Conservation (phyloP, 805 yeast species). For the Candida fluviatilis region DNA sequence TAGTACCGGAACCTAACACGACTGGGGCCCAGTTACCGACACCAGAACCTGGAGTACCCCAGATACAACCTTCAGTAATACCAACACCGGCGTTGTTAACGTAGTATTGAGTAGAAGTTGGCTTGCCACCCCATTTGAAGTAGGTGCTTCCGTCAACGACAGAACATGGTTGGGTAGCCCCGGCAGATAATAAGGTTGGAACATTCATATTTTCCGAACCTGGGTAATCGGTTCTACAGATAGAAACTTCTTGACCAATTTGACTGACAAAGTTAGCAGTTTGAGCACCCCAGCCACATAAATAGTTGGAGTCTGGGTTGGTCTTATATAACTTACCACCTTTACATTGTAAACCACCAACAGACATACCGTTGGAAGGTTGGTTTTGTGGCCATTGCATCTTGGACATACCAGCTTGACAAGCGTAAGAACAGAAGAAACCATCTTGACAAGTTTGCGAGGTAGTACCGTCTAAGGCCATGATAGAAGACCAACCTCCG, state of each 20-base stretch:
- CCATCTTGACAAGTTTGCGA: constrained; percentile 81
- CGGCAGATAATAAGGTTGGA: constrained; percentile 79
- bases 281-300: constrained; percentile 85
- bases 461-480: constrained; percentile 54
- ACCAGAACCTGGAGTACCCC: constrained; percentile 80
- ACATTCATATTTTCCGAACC: constrained; percentile 98
- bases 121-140: constrained; percentile 76
- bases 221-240: constrained; percentile 98
- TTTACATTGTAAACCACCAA: constrained; percentile 90
- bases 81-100: constrained; percentile 96
- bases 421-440: constrained; percentile 93
- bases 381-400: constrained; percentile 94
- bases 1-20: constrained; percentile 87
- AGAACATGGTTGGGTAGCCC: constrained; percentile 60
- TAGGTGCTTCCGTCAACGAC: constrained; percentile 76
- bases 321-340: constrained; percentile 81
- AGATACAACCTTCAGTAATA: constrained; percentile 84
- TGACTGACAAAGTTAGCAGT: constrained; percentile 67
- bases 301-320: constrained; percentile 54
- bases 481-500: constrained; percentile 83
- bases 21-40: constrained; percentile 99
- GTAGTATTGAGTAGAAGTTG: constrained; percentile 93
- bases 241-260: constrained; percentile 64
- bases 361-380: constrained; percentile 84
- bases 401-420: constrained; percentile 98